phyloP scores from a whole-genome alignment of 352 stramenopile genomes.

The Phytopythium kandeliae region DNA sequence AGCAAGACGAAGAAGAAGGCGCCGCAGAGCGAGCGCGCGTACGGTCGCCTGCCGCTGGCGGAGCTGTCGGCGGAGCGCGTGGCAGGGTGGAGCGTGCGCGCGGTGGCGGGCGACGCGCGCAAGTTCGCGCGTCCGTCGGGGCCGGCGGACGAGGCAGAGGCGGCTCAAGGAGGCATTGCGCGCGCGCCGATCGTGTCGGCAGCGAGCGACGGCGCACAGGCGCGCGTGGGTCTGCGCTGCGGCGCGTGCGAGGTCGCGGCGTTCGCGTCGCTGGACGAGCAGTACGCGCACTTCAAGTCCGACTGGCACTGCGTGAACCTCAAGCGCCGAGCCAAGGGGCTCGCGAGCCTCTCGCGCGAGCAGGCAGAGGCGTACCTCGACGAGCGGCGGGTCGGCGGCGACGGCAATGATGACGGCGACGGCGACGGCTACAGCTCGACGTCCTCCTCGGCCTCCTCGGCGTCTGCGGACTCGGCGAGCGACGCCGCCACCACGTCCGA shows the following conservation, averaged over 20 bases:
- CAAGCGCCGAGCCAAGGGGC: constrained; percentile 61
- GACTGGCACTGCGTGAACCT: constrained; percentile 78
- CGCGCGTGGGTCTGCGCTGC: constrained; percentile 55
- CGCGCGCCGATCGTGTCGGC: constrained; percentile 26
- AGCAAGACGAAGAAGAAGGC: constrained; percentile 11
- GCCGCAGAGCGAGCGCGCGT: constrained; percentile 31
- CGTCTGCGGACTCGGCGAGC: constrained; percentile 45
- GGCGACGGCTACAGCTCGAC: constrained; percentile 14
- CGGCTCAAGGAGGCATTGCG: constrained; percentile 9
- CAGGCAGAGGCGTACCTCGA: constrained; percentile 25
- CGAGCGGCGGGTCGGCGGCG: neutral
- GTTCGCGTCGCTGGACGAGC: constrained; percentile 74
- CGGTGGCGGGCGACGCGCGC: constrained; percentile 46
- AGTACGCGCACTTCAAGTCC: constrained; percentile 84
- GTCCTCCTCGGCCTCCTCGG: constrained; percentile 32
- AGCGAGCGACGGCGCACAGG: constrained; percentile 25
- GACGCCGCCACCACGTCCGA: constrained; percentile 43
- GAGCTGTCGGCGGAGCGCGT: constrained; percentile 45
- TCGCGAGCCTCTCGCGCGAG: constrained; percentile 30
- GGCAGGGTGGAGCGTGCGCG: constrained; percentile 48
- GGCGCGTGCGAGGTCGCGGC: constrained; percentile 58
- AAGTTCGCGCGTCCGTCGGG: constrained; percentile 27
- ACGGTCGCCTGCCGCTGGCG: constrained; percentile 54
- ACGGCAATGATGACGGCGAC: neutral
- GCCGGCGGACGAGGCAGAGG: constrained; percentile 4